These are phyloP conservation scores for Ceratobasidium sp. DNA, from an alignment of 1,284 basidiomycete genomes.

Conservation along the genomic window DNA sequence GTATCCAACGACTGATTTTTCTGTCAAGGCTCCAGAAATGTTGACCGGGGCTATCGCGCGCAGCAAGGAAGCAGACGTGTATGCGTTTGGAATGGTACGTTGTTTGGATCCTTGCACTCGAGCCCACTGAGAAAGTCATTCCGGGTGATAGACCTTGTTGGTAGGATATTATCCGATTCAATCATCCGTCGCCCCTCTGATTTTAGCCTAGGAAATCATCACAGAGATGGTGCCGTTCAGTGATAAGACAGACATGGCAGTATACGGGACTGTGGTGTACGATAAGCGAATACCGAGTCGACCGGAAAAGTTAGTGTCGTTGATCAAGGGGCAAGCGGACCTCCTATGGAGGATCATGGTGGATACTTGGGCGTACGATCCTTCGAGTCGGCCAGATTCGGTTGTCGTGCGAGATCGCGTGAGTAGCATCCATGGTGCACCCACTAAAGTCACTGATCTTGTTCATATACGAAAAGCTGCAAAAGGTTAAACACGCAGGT, in stretches of 20 bases:
- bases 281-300: background rate
- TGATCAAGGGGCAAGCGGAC: background rate
- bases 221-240: background rate
- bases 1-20: background rate
- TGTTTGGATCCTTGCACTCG: background rate
- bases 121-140: background rate
- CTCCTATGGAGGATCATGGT: background rate
- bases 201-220: constrained; percentile 5
- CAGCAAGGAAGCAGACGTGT: constrained; percentile 34
- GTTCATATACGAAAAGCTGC: no score
- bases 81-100: constrained; percentile 15
- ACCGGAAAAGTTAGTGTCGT: background rate
- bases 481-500: no score
- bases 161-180: background rate
- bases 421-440: background rate
- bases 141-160: background rate
- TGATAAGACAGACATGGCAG: background rate
- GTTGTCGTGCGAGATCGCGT: background rate
- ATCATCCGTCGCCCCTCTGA: background rate
- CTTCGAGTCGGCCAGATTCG: background rate
- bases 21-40: constrained; percentile 8
- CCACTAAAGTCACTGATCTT: no score
- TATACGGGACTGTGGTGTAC: background rate
- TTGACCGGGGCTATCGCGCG: background rate
- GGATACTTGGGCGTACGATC: background rate